Conservation (phyloP, 2,329 filamentous ascomycete species). For the Pseudogymnoascus pannorum region DNA sequence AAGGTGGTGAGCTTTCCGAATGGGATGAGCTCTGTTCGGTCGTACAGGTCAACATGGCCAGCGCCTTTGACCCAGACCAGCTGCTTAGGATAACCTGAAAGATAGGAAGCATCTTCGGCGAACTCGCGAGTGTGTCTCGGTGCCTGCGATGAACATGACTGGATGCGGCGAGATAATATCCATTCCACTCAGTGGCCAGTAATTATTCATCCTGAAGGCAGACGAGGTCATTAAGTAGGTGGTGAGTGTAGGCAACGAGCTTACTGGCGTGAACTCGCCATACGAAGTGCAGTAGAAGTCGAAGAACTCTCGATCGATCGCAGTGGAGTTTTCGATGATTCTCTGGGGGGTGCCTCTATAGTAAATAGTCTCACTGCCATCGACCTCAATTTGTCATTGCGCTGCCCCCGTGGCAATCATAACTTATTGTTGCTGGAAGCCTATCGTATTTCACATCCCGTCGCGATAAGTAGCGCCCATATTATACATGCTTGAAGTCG, state of each 20-base stretch:
- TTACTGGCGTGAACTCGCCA: constrained; percentile 19
- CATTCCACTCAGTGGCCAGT: too few relatives aligned
- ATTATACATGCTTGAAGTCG: constrained; percentile 21
- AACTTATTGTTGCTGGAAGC: neutral
- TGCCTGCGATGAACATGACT: constrained; percentile 21
- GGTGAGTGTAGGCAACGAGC: constrained; percentile 18
- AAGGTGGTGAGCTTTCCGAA: too few relatives aligned
- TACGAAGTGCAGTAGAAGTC: constrained; percentile 24
- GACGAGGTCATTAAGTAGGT: constrained; percentile 25
- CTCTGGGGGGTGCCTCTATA: neutral
- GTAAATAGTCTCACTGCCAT: constrained; percentile 16
- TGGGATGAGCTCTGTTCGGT: neutral
- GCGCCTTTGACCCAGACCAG: constrained; percentile 14
- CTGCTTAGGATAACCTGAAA: constrained; percentile 17
- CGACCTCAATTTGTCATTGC: neutral
- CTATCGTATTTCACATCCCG: too few relatives aligned
- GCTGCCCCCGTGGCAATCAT: neutral
- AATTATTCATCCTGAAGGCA: constrained; percentile 19
- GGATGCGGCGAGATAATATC: constrained; percentile 25
- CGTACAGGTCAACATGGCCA: constrained; percentile 18
- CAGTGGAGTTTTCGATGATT: constrained; percentile 7
- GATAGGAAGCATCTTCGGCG: constrained; percentile 11
- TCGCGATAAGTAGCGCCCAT: neutral
- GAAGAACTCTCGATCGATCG: constrained; percentile 11
- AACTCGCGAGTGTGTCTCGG: constrained; percentile 12